These are phyloP conservation scores for Xanthoceras sorbifolium DNA, from an alignment of 345 rosid genomes.

Conservation along the genomic window DNA sequence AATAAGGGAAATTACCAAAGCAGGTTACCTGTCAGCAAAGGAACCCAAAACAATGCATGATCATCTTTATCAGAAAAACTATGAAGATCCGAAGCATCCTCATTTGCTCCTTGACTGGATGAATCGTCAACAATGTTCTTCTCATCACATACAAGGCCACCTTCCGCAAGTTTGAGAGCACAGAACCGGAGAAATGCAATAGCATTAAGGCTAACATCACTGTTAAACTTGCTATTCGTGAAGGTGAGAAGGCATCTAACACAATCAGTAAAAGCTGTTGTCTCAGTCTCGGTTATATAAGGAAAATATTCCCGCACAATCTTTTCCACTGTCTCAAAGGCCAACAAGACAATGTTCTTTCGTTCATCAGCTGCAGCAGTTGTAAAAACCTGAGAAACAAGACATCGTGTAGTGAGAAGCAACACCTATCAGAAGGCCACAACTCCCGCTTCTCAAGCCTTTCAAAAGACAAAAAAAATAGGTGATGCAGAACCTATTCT, in stretches of 20 bases:
- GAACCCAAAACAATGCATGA: constrained; percentile 85
- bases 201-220: constrained; percentile 92
- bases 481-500: background rate
- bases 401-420: constrained; percentile 24
- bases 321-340: constrained; percentile 94
- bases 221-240: constrained; percentile 83
- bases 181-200: constrained; percentile 94
- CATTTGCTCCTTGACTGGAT: constrained; percentile 26
- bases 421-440: background rate
- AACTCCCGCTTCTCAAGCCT: background rate
- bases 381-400: constrained; percentile 63
- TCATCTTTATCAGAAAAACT: constrained; percentile 60
- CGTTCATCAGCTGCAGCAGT: constrained; percentile 89
- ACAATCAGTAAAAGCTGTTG: constrained; percentile 86
- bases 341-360: constrained; percentile 80
- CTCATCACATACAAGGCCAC: constrained; percentile 71
- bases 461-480: background rate
- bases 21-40: constrained; percentile 78
- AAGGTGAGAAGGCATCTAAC: constrained; percentile 90
- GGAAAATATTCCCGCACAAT: constrained; percentile 92
- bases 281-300: constrained; percentile 93
- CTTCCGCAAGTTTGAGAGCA: constrained; percentile 92
- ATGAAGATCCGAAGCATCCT: constrained; percentile 39
- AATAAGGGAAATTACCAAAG: constrained; percentile 4
- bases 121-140: constrained; percentile 49